Evolutionary conservation across 495 filamentous ascomycete genomes (phyloP).

Genomic region (Penicillium flavigenum): DNA sequence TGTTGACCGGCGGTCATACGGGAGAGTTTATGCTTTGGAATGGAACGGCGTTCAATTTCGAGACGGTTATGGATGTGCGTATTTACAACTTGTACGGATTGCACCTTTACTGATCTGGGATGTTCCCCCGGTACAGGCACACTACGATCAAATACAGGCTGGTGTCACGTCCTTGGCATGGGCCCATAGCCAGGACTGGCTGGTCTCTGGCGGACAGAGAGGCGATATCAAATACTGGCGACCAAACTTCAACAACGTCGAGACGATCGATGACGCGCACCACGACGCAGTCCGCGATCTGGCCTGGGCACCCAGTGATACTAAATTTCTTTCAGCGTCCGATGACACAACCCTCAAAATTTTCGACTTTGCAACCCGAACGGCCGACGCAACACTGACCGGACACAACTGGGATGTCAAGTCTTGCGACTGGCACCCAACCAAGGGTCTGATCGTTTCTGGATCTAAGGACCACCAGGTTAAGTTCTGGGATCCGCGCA

Average conservation of each 20-base stretch:
- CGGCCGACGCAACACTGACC: slow-evolving; percentile 73
- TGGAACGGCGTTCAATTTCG: slow-evolving; percentile 97
- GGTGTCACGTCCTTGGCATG: slow-evolving; percentile 86
- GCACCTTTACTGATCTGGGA: slow-evolving; percentile 1
- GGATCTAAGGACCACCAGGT: slow-evolving; percentile 97
- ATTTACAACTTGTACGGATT: not conserved
- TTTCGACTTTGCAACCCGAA: slow-evolving; percentile 89
- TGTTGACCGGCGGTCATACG: slow-evolving; percentile 90
- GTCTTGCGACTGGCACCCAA: slow-evolving; percentile 95
- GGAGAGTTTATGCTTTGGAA: slow-evolving; percentile 99
- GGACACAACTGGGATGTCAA: slow-evolving; percentile 98
- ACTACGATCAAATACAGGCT: slow-evolving; percentile 67
- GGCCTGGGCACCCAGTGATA: slow-evolving; percentile 89
- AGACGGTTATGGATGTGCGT: slow-evolving; percentile 89
- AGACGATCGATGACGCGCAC: slow-evolving; percentile 89
- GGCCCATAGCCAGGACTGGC: slow-evolving; percentile 94
- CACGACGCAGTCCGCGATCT: slow-evolving; percentile 85
- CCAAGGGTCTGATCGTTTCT: slow-evolving; percentile 89
- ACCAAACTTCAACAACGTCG: slow-evolving; percentile 98
- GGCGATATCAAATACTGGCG: slow-evolving; percentile 98
- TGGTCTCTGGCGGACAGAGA: slow-evolving; percentile 92
- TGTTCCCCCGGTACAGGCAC: slow-evolving; percentile 54
- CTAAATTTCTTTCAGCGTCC: slow-evolving; percentile 93
- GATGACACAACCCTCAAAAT: slow-evolving; percentile 93
- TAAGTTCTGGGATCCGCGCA: slow-evolving; percentile 96